These are phyloP conservation scores for Coprinellus aureogranulatus DNA, from an alignment of 768 basidiomycete genomes.

Conservation along the genomic window DNA sequence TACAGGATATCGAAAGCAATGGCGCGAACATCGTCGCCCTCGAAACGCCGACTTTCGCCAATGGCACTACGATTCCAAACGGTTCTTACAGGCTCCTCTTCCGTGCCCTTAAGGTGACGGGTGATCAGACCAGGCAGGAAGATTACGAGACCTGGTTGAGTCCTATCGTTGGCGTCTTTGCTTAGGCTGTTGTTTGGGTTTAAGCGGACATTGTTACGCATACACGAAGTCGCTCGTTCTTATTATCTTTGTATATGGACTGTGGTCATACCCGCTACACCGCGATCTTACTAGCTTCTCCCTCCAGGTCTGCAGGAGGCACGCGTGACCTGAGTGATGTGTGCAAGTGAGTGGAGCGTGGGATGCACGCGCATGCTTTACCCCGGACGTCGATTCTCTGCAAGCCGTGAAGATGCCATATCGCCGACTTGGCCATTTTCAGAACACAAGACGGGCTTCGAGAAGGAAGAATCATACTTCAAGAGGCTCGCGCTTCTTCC, in stretches of 20 bases:
- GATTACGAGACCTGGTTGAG: constrained; percentile 50
- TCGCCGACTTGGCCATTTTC: background rate
- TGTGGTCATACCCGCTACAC: no score
- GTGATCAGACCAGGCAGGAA: constrained; percentile 37
- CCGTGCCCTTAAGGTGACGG: constrained; percentile 42
- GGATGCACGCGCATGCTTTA: no score
- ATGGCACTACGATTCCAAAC: constrained; percentile 42
- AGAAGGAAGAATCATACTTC: background rate
- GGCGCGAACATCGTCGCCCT: constrained; percentile 29
- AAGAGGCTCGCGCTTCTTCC: background rate
- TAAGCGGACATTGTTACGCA: no score
- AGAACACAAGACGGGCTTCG: constrained; percentile 2
- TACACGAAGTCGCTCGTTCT: no score
- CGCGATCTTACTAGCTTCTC: no score
- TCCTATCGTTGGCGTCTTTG: constrained; percentile 51
- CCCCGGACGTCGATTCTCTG: no score
- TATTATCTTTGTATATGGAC: no score
- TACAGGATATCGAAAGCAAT: constrained; percentile 26
- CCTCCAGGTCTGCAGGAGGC: no score
- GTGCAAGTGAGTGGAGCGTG: no score
- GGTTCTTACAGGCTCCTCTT: constrained; percentile 41
- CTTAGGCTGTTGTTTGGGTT: constrained; percentile 11
- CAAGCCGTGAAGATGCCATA: background rate
- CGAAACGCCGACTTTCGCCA: constrained; percentile 38
- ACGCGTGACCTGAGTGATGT: no score